Evolutionary conservation across 2,329 filamentous ascomycete genomes (phyloP).

Genomic region (Chaetothyriales sp.): DNA sequence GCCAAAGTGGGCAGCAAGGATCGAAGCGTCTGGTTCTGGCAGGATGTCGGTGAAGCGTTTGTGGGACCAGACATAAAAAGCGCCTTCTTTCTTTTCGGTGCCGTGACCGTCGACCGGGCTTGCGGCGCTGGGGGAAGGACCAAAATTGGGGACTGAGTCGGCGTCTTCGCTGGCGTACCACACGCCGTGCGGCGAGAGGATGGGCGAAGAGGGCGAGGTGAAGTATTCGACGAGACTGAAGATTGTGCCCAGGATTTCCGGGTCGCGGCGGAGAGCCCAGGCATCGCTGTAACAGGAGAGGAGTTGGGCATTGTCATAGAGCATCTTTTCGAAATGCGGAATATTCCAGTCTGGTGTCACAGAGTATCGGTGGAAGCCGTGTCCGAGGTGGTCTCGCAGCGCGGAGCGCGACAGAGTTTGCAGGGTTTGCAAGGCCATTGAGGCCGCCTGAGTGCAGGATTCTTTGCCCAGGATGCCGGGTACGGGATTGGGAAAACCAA

Average conservation of each 20-base stretch:
- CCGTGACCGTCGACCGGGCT: conserved; percentile 38
- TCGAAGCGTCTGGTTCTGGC: conserved; percentile 50
- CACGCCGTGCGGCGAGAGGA: conserved; percentile 55
- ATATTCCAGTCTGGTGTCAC: conserved; percentile 86
- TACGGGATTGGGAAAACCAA: conserved; percentile 53
- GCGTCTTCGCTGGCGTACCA: conserved; percentile 85
- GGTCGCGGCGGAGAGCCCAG: conserved; percentile 54
- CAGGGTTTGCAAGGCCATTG: conserved; percentile 71
- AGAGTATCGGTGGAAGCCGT: conserved; percentile 73
- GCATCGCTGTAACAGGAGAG: conserved; percentile 75
- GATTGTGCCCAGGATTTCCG: conserved; percentile 63
- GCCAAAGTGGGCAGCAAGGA: conserved; percentile 74
- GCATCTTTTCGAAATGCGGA: conserved; percentile 94
- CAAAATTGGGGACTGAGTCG: conserved; percentile 60
- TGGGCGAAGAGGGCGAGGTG: conserved; percentile 45
- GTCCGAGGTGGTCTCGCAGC: conserved; percentile 61
- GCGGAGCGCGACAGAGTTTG: conserved; percentile 61
- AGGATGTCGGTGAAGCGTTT: conserved; percentile 73
- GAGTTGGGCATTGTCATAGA: conserved; percentile 82
- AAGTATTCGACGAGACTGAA: conserved; percentile 81
- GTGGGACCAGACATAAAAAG: conserved; percentile 86
- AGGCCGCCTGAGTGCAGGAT: conserved; percentile 58
- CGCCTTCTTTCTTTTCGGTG: conserved; percentile 72
- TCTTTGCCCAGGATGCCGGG: conserved; percentile 74
- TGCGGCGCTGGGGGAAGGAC: background rate